Percentiles rank a stretch among this genome's conserved stretches.
Evolutionary conservation across 73 alveolate species (phyloP).

Genomic region (Effrenium voratum): DNA sequence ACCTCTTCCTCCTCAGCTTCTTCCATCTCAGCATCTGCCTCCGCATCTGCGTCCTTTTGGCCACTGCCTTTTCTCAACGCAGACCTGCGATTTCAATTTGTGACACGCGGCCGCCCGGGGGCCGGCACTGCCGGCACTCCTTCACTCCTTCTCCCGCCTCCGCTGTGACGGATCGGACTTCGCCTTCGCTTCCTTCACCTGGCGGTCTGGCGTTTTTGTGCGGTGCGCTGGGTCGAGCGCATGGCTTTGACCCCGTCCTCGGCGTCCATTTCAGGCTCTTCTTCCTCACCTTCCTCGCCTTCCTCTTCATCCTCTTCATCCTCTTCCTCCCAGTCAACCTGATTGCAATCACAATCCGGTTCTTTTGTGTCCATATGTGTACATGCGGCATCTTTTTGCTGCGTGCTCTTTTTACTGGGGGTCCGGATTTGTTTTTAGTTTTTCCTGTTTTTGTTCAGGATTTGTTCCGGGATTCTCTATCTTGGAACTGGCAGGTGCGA

Average conservation of each 20-base stretch:
- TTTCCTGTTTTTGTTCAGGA: neutral
- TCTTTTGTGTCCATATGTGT: too few relatives aligned
- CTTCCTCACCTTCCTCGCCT: constrained; percentile 47
- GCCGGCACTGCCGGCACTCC: neutral
- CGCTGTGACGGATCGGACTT: too few relatives aligned
- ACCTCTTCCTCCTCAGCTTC: constrained; percentile 30
- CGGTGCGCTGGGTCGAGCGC: too few relatives aligned
- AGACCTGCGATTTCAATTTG: neutral
- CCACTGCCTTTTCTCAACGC: neutral
- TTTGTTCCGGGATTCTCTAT: neutral
- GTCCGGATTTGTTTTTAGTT: neutral
- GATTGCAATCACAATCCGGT: neutral
- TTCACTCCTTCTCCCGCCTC: neutral
- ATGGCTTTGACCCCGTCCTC: neutral
- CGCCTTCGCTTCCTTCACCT: too few relatives aligned
- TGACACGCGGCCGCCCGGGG: neutral
- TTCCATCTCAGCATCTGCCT: neutral
- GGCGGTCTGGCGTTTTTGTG: too few relatives aligned
- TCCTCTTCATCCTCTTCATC: constrained; percentile 37
- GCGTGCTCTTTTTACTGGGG: neutral
- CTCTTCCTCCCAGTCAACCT: constrained; percentile 49
- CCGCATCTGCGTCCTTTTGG: neutral
- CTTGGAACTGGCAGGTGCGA: too few relatives aligned
- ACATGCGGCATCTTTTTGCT: neutral
- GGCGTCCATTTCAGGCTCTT: too few relatives aligned